These are phyloP conservation scores for Alternaria incomplexa DNA, from an alignment of 2,329 filamentous ascomycete species.

Conservation along the genomic window DNA sequence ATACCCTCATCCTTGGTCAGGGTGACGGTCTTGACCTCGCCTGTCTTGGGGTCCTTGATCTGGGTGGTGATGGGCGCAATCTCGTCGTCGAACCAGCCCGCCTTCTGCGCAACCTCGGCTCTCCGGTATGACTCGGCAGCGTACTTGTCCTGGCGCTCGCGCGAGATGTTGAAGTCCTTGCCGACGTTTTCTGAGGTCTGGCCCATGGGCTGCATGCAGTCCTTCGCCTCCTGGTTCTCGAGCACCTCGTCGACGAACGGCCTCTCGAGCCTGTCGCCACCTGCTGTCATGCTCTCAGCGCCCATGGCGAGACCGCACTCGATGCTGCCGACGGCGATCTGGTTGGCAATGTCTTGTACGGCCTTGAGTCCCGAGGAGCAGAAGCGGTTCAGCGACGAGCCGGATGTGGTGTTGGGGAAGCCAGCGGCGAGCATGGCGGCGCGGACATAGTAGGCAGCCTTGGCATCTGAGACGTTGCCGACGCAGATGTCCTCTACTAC, in stretches of 20 bases:
- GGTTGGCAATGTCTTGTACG: conserved; percentile 90
- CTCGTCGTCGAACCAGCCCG: conserved; percentile 91
- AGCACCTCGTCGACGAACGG: conserved; percentile 81
- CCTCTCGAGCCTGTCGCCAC: conserved; percentile 71
- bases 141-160: conserved; percentile 82
- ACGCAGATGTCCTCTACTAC: conserved; percentile 89
- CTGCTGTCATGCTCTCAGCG: conserved; percentile 83
- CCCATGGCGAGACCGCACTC: conserved; percentile 87
- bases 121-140: conserved; percentile 86
- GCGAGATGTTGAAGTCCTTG: conserved; percentile 82
- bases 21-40: conserved; percentile 77
- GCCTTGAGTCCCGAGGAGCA: conserved; percentile 97
- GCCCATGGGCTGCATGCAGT: conserved; percentile 96
- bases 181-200: conserved; percentile 98
- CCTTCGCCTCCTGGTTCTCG: conserved; percentile 74
- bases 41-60: conserved; percentile 82
- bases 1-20: conserved; percentile 89
- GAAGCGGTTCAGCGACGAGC: conserved; percentile 89
- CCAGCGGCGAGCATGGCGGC: conserved; percentile 89
- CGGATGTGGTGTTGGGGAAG: conserved; percentile 86
- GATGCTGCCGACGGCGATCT: conserved; percentile 81
- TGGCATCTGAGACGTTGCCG: conserved; percentile 87
- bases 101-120: conserved; percentile 88
- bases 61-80: conserved; percentile 85
- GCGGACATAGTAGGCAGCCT: conserved; percentile 89